A percentile compares a stretch with the other conserved stretches of the same genome.
These are phyloP conservation scores for Phyllosticta paracitricarpa DNA, from an alignment of 2,329 filamentous ascomycete species.

Conservation along the genomic window DNA sequence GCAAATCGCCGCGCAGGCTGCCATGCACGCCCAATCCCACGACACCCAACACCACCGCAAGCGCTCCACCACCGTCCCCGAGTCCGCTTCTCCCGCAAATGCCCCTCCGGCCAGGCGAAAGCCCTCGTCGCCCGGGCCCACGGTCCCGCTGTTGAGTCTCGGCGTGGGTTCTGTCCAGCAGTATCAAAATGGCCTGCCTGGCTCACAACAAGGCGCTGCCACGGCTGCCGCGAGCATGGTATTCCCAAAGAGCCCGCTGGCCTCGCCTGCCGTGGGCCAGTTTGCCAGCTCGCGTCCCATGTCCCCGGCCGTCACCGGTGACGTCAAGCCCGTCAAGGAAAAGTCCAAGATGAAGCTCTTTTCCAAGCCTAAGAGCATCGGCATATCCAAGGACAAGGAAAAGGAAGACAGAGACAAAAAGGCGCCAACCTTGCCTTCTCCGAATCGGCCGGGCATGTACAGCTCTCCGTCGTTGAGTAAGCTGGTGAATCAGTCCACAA, in stretches of 20 bases:
- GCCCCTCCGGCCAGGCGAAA: conserved; percentile 38
- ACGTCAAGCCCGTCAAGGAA: conserved; percentile 56
- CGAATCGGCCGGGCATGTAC: conserved; percentile 56
- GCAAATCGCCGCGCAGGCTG: conserved; percentile 71
- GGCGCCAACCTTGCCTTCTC: conserved; percentile 60
- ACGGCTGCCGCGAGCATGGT: conserved; percentile 64
- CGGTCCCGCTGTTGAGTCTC: conserved; percentile 28
- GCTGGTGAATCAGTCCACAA: conserved; percentile 56
- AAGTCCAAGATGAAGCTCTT: conserved; percentile 77
- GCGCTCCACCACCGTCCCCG: conserved; percentile 64
- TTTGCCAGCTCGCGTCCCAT: conserved; percentile 14
- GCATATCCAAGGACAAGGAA: conserved; percentile 56
- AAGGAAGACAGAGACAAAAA: conserved; percentile 37
- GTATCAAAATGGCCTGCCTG: conserved; percentile 53
- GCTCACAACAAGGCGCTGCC: conserved; percentile 53
- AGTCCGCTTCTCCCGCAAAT: conserved; percentile 29
- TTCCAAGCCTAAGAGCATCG: conserved; percentile 61
- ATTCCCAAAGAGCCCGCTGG: conserved; percentile 53
- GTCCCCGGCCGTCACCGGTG: conserved; percentile 10
- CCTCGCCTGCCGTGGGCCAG: conserved; percentile 28
- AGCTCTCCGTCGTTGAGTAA: conserved; percentile 57
- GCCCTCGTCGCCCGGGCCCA: conserved; percentile 34
- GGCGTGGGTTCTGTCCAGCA: conserved; percentile 13
- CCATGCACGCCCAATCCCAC: conserved; percentile 51
- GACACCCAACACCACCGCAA: conserved; percentile 48